These are phyloP conservation scores for Buddleja alternifolia DNA, from an alignment of 257 asterid genomes.

Conservation along the genomic window DNA sequence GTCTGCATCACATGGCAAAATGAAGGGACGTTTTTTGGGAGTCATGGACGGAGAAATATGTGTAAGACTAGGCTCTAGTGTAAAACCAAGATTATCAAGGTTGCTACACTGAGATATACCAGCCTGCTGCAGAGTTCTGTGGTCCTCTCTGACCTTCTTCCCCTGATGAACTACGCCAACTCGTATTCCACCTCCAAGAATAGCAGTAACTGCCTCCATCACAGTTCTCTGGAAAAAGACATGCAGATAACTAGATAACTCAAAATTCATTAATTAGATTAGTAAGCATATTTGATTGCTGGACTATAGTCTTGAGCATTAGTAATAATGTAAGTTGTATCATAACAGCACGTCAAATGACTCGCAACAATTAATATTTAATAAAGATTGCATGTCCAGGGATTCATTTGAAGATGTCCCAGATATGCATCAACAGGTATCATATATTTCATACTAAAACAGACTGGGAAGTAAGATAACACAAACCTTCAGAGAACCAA, in stretches of 20 bases:
- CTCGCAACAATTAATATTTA: neutral
- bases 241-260: constrained; percentile 14
- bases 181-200: constrained; percentile 67
- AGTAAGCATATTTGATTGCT: neutral
- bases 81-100: constrained; percentile 65
- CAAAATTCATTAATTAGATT: constrained; percentile 1
- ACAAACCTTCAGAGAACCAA: constrained; percentile 89
- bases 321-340: constrained; percentile 13
- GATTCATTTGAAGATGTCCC: neutral
- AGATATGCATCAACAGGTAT: neutral
- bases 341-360: neutral
- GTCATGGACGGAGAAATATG: constrained; percentile 38
- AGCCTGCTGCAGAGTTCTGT: constrained; percentile 69
- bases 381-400: neutral
- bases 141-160: constrained; percentile 73
- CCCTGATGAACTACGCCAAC: constrained; percentile 79
- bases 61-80: constrained; percentile 56
- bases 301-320: constrained; percentile 5
- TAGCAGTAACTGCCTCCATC: constrained; percentile 70
- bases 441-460: constrained; percentile 1
- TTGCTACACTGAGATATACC: constrained; percentile 61
- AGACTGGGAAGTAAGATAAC: constrained; percentile 7
- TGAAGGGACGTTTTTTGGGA: constrained; percentile 34
- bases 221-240: constrained; percentile 62
- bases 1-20: constrained; percentile 39